phyloP scores from a whole-genome alignment of 805 yeast species.

The Lachancea cidri region DNA sequence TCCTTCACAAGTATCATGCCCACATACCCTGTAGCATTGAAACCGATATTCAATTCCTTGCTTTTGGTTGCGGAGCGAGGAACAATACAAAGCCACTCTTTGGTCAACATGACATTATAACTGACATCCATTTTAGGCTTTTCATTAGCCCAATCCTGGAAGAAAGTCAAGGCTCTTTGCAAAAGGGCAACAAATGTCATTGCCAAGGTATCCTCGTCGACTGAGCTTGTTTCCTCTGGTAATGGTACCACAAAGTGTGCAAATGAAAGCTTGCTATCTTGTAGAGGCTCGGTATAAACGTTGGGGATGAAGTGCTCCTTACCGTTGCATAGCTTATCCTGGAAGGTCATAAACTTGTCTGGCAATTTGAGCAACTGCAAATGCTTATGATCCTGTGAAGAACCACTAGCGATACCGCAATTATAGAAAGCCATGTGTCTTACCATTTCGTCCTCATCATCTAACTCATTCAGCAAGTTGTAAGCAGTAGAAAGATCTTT shows the following conservation, averaged over 20 bases:
- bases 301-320: slow-evolving; percentile 51
- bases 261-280: slow-evolving; percentile 58
- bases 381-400: slow-evolving; percentile 93
- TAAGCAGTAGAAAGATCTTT: slow-evolving; percentile 60
- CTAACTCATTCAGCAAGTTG: slow-evolving; percentile 47
- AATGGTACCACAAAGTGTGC: slow-evolving; percentile 79
- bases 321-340: slow-evolving; percentile 42
- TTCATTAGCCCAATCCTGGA: slow-evolving; percentile 44
- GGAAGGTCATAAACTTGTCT: slow-evolving; percentile 49
- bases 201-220: slow-evolving; percentile 54
- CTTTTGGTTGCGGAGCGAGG: slow-evolving; percentile 65
- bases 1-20: slow-evolving; percentile 77
- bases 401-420: slow-evolving; percentile 84
- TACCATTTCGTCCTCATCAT: slow-evolving; percentile 35
- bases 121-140: slow-evolving; percentile 23
- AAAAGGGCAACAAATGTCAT: slow-evolving; percentile 67
- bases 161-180: slow-evolving; percentile 62
- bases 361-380: slow-evolving; percentile 80
- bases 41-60: slow-evolving; percentile 45
- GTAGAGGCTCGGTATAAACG: slow-evolving; percentile 52
- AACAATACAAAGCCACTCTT: slow-evolving; percentile 77
- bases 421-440: slow-evolving; percentile 81
- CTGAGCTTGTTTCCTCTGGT: slow-evolving; percentile 40
- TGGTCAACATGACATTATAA: slow-evolving; percentile 81
- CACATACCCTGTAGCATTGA: slow-evolving; percentile 75